phyloP scores from a whole-genome alignment of 1,284 basidiomycete genomes.

The Apiotrichum brassicae region DNA sequence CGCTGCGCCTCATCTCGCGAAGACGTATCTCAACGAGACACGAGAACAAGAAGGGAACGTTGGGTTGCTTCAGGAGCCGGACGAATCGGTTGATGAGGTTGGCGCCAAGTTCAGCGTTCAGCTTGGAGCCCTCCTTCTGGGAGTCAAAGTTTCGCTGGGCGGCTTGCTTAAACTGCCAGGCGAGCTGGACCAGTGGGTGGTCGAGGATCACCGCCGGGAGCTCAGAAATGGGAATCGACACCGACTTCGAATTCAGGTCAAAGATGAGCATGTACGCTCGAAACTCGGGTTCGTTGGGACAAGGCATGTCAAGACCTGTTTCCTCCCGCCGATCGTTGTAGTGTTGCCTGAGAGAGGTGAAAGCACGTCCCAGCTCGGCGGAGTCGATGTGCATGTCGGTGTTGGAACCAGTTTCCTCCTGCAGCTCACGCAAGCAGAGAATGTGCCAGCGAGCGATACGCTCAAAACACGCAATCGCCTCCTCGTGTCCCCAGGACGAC shows the following conservation, averaged over 20 bases:
- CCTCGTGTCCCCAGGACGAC: constrained; percentile 60
- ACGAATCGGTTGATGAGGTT: constrained; percentile 57
- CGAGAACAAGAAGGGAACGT: constrained; percentile 50
- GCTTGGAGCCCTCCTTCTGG: constrained; percentile 49
- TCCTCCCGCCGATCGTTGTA: constrained; percentile 74
- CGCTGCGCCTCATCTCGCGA: constrained; percentile 50
- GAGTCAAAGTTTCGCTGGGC: constrained; percentile 70
- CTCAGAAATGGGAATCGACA: constrained; percentile 61
- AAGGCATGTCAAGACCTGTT: constrained; percentile 51
- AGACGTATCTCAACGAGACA: constrained; percentile 54
- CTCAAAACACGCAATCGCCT: constrained; percentile 85
- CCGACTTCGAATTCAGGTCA: constrained; percentile 77
- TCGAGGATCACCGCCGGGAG: constrained; percentile 66
- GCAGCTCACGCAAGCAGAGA: constrained; percentile 70
- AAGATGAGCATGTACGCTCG: constrained; percentile 88
- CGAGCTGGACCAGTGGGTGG: constrained; percentile 72
- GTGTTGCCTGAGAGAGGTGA: constrained; percentile 85
- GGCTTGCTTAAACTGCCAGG: constrained; percentile 68
- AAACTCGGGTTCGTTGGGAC: constrained; percentile 88
- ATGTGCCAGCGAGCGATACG: constrained; percentile 93
- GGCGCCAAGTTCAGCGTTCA: constrained; percentile 51
- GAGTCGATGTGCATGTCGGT: constrained; percentile 44
- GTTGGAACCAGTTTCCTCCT: constrained; percentile 41
- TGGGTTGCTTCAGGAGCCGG: constrained; percentile 44
- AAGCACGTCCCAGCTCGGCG: constrained; percentile 42